These are phyloP conservation scores for Tylopilus vinaceipallidus DNA, from an alignment of 768 basidiomycete species.

Conservation along the genomic window DNA sequence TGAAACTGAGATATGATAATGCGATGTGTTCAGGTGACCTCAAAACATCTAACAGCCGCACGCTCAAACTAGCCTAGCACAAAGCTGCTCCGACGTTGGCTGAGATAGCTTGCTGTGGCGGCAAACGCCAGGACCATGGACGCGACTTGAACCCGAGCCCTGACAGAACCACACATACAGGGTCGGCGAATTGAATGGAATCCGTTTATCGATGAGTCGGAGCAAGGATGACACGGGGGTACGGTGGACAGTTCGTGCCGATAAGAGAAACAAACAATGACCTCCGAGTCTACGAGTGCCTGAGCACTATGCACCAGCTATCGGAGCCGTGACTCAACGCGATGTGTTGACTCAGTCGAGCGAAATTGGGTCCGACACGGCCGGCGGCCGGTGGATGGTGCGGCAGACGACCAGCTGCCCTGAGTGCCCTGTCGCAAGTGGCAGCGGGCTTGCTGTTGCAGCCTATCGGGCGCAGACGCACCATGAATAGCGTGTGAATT, in stretches of 20 bases:
- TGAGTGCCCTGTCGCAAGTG: slow-evolving; percentile 4
- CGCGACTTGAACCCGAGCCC: slow-evolving; percentile 4
- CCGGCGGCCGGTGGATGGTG: background rate
- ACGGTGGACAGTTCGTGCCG: slow-evolving; percentile 7
- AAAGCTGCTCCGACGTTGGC: background rate
- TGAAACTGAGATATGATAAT: slow-evolving; percentile 11
- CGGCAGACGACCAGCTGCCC: slow-evolving; percentile 3
- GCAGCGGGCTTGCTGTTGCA: slow-evolving; percentile 6
- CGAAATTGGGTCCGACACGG: slow-evolving; percentile 7
- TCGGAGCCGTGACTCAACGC: slow-evolving; percentile 9
- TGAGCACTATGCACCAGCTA: slow-evolving; percentile 2
- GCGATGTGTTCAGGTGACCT: slow-evolving; percentile 5
- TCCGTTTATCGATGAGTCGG: slow-evolving; percentile 14
- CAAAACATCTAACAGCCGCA: background rate
- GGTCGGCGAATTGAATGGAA: slow-evolving; percentile 17
- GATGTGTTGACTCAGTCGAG: background rate
- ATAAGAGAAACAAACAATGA: slow-evolving; percentile 5
- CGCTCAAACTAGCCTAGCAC: background rate
- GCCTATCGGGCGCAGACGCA: background rate
- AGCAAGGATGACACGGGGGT: background rate
- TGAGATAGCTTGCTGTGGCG: too few relatives aligned
- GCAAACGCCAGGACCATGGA: too few relatives aligned
- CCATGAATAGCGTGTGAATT: slow-evolving; percentile 8
- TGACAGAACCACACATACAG: slow-evolving; percentile 4
- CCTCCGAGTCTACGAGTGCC: background rate